Evolutionary conservation across 1,284 basidiomycete species (phyloP), one percentile per base, ranked within the genome.

Genomic region (Ustilago sp.): DNA sequence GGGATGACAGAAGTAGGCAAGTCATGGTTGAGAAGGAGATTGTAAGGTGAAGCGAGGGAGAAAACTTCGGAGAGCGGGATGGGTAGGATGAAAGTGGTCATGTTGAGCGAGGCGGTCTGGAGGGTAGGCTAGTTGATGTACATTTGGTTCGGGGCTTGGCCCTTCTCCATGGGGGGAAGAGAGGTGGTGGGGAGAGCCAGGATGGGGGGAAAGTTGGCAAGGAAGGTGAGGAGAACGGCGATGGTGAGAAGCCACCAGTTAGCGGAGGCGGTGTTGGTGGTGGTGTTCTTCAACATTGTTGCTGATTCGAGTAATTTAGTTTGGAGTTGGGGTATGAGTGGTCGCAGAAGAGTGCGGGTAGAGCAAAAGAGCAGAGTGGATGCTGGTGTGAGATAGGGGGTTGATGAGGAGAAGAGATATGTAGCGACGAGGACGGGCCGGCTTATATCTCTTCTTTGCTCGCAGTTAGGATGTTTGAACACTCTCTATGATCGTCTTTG

Each of bases 111-210:
- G 45, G 41, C 67, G 4, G 67, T 68, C 34, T 63, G 60, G 39
- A 45, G 48, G 28, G 56, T 56, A 3, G 67, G 67, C 12, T 58
- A 9, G 51, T 45, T 13, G 38, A 68, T 55, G 51, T 57, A 53
- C 23, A 63, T 32, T 38, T 68, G 60, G 52, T 68, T 63, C 35
- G 67, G 67, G 4, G 67, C 67, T 59, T 68, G 67, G 2, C 67
- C 60, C 17, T 52, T 36, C 12, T 58, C 55, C 15, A 52, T 28
- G 55, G 36, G 17, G 41, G 34, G 1, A 52, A 34, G 8, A 19
- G 17, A 9, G 34, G 15, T 43, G 41, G 39, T 13, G 56, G 50
- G 38, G 34, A 52, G 28, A 41, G 45, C 6, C 17, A 41, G n/a
- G 55, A 56, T 32, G 47, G 48, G 32, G 9, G 36, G 28, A 36